Conservation (phyloP, 139 green algal species). For the Coccomyxa sp. region DNA sequence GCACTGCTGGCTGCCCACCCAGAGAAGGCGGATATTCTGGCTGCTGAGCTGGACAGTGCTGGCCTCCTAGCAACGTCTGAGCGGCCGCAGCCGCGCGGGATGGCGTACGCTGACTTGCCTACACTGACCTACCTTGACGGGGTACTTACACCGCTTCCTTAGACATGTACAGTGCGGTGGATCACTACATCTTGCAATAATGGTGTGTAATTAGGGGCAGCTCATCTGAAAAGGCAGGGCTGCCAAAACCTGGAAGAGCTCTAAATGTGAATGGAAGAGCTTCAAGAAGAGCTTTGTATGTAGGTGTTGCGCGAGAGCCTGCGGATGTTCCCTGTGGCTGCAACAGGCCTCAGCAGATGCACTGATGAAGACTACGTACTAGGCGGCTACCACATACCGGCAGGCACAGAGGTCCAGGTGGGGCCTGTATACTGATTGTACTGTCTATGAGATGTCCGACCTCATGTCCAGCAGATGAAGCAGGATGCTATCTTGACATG, state of each 20-base stretch:
- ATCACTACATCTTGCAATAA: too few relatives aligned
- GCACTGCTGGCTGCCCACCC: not conserved
- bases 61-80: not conserved
- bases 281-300: not conserved
- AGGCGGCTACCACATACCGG: not conserved
- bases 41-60: not conserved
- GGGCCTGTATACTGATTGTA: too few relatives aligned
- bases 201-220: too few relatives aligned
- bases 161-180: too few relatives aligned
- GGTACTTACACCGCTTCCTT: not conserved
- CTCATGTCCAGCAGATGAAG: too few relatives aligned
- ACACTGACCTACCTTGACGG: not conserved
- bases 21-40: not conserved
- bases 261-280: too few relatives aligned
- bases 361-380: not conserved
- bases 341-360: not conserved
- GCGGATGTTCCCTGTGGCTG: constrained; percentile 1
- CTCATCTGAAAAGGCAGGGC: too few relatives aligned
- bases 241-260: too few relatives aligned
- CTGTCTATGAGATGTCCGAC: too few relatives aligned
- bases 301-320: not conserved
- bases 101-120: not conserved
- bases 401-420: not conserved
- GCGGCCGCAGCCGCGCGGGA: not conserved
- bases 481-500: too few relatives aligned